Base-by-base conservation (phyloP, 2,329 filamentous ascomycete species). In the Sporothrix euskadiensis region DNA sequence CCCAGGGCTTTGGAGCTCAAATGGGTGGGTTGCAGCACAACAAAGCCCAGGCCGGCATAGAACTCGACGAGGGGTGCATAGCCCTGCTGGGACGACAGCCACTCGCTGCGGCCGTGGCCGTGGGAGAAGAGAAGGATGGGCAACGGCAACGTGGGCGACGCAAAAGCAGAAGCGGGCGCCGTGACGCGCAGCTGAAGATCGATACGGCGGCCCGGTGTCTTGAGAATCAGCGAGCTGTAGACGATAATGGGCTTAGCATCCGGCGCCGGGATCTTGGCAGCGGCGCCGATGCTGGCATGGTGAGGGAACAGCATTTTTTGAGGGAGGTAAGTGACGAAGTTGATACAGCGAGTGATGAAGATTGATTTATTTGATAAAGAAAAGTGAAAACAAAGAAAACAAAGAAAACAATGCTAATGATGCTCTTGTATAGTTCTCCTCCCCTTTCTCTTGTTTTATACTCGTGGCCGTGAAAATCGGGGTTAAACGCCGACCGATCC, bases 1-100 rank as follows among this genome's bases (percentile, higher is more conserved):
- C 73, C 75, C 2, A 83, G 77, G 2, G 79, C 79, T 54, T 76
- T 75, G 30, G 83, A 84, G 70, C 78, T 80, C 2, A 84, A 76
- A 74, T 83, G 83, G 2, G 83, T 84, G 3, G 83, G 83, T 73
- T 84, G 83, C 12, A 84, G 77, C 4, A 84, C 83, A 0, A 79
- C 81, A 76, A 84, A 84, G 71, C 83, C 83, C 65, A 82, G 82
- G 22, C 80, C 78, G 5, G 83, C 82, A 78, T 80, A 83, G 78
- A 84, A 84, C 69, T 83, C 80, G 71, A 78, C 80, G 5, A 84
- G 76, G 3, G 83, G 83, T 3, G 78, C 79, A 73, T 83, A 84
- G n/a, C 83, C 83, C 54, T 84, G 79, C 5, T 82, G 78, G 1
- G 83, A 84, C 19, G 81, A 82, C 35, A 84, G 79, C 73, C 81